A percentile compares a stretch with the other conserved stretches of the same genome.
phyloP scores from a whole-genome alignment of 202 grass and related monocot species.

The Bolboschoenoplectus hybrid region DNA sequence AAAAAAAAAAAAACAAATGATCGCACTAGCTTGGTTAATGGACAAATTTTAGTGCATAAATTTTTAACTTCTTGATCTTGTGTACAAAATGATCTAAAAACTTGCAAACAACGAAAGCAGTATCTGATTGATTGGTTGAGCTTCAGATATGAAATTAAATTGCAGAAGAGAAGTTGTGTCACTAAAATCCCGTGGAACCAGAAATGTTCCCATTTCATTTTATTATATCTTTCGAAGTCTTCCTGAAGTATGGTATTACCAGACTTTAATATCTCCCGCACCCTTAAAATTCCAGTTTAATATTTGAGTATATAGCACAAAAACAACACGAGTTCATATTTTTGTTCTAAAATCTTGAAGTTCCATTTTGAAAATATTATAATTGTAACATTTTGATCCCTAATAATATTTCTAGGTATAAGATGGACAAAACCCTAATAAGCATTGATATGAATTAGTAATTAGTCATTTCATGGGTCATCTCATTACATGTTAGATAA shows the following conservation, averaged over 20 bases:
- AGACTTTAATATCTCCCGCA: not conserved
- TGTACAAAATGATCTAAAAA: not conserved
- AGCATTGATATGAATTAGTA: constrained; percentile 8
- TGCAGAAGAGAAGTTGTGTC: constrained; percentile 13
- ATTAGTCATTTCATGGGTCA: constrained; percentile 3
- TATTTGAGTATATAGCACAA: constrained; percentile 16
- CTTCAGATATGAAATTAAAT: constrained; percentile 14
- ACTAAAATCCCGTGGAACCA: not conserved
- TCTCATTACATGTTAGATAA: not conserved
- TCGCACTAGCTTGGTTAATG: not conserved
- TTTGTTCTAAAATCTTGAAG: not conserved
- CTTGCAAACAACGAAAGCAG: not conserved
- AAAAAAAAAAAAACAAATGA: not conserved
- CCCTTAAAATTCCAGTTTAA: not conserved
- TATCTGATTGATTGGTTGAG: constrained; percentile 1
- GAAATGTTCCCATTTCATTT: not conserved
- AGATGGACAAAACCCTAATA: constrained; percentile 19
- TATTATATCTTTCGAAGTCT: not conserved
- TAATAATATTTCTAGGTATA: constrained; percentile 14
- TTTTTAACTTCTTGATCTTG: not conserved
- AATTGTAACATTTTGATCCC: not conserved
- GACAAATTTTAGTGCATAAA: not conserved
- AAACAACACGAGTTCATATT: not conserved
- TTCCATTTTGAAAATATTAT: not conserved
- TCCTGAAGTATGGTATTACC: not conserved